Evolutionary conservation across 176 grass and related monocot genomes (phyloP).

Genomic region (Lolium rigidum): DNA sequence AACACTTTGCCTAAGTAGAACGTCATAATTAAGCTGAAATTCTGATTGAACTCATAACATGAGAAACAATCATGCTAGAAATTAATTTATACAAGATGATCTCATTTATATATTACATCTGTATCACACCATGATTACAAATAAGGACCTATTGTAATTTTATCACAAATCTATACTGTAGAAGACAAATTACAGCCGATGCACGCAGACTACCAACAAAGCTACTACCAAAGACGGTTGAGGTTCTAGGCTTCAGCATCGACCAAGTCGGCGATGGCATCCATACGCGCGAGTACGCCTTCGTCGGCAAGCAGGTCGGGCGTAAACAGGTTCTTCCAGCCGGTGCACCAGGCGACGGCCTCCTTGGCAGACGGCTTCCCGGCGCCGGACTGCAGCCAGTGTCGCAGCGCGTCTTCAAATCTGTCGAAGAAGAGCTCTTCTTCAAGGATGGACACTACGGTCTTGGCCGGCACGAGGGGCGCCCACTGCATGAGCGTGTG

Average conservation of each 20-base stretch:
- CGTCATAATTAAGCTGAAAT: too few relatives aligned
- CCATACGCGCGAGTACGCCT: constrained; percentile 41
- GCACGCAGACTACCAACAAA: not conserved
- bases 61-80: not conserved
- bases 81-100: not conserved
- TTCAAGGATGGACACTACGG: constrained; percentile 63
- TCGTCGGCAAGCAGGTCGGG: constrained; percentile 64
- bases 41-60: too few relatives aligned
- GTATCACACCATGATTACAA: not conserved
- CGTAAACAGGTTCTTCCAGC: constrained; percentile 60
- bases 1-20: too few relatives aligned
- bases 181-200: not conserved
- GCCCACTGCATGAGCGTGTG: constrained; percentile 63
- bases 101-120: not conserved
- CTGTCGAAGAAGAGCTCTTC: constrained; percentile 56
- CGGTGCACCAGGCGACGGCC: constrained; percentile 49
- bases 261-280: constrained; percentile 56
- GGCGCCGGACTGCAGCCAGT: not conserved
- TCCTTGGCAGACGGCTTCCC: constrained; percentile 38
- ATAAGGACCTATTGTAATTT: not conserved
- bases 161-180: not conserved
- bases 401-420: constrained; percentile 46
- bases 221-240: not conserved
- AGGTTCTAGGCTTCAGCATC: constrained; percentile 16
- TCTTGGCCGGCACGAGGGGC: constrained; percentile 34